These are phyloP conservation scores for Mycena vulgaris DNA, from an alignment of 768 basidiomycete species.

Conservation along the genomic window DNA sequence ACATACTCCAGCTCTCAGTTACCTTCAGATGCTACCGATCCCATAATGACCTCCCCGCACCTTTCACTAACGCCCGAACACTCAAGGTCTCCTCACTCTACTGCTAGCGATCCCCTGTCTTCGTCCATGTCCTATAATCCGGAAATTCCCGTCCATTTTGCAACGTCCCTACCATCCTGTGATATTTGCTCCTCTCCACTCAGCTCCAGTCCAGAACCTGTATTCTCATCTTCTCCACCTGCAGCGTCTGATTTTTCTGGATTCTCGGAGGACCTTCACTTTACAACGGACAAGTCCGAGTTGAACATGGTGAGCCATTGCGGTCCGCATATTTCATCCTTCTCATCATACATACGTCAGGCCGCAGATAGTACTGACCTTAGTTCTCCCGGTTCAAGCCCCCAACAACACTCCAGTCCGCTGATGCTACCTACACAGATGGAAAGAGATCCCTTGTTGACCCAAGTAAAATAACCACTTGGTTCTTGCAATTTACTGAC, in stretches of 20 bases:
- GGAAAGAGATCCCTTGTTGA: conserved; percentile 1
- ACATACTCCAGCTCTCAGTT: conserved; percentile 5
- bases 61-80: not conserved
- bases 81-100: conserved; percentile 4
- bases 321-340: not conserved
- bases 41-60: not conserved
- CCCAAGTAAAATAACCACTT: conserved; percentile 16
- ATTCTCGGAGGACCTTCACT: not conserved
- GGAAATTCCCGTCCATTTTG: conserved; percentile 9
- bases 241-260: conserved; percentile 29
- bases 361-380: conserved; percentile 39
- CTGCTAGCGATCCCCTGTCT: not conserved
- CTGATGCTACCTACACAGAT: conserved; percentile 52
- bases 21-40: not conserved
- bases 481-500: no score
- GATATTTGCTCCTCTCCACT: conserved; percentile 47
- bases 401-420: conserved; percentile 60
- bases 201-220: conserved; percentile 65
- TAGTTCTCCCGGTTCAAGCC: conserved; percentile 63
- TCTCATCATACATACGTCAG: not conserved
- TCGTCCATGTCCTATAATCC: not conserved
- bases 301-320: conserved; percentile 7
- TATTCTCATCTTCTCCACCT: conserved; percentile 56
- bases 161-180: conserved; percentile 3
- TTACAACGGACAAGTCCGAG: not conserved